Conservation (phyloP, 805 yeast species). For the Schwanniomyces pseudopolymorphus region DNA sequence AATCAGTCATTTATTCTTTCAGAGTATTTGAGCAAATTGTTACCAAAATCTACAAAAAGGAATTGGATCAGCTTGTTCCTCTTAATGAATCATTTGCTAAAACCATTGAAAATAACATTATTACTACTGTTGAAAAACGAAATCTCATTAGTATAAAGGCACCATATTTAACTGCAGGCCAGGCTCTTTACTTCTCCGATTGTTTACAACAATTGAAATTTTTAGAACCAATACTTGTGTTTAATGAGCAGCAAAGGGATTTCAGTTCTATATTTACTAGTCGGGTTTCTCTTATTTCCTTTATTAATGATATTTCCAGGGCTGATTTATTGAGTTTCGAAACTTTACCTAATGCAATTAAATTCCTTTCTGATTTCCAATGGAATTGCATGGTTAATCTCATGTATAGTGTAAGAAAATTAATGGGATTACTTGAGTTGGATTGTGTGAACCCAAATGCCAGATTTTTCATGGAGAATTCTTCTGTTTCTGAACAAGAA, state of each 20-base stretch:
- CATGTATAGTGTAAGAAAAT: slow-evolving; percentile 25
- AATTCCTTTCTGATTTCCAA: slow-evolving; percentile 15
- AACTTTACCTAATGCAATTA: slow-evolving; percentile 13
- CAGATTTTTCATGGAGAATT: slow-evolving; percentile 4
- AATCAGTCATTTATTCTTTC: slow-evolving; percentile 11
- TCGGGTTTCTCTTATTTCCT: slow-evolving; percentile 4
- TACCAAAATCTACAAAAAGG: slow-evolving; percentile 10
- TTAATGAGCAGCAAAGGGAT: slow-evolving; percentile 17
- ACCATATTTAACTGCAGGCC: slow-evolving; percentile 28
- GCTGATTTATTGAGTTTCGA: slow-evolving; percentile 20
- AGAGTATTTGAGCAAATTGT: slow-evolving; percentile 10
- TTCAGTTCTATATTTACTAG: not conserved
- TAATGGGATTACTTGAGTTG: slow-evolving; percentile 37
- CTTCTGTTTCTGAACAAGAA: not conserved
- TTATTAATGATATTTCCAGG: slow-evolving; percentile 18
- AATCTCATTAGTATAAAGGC: slow-evolving; percentile 33
- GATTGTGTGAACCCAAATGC: not conserved
- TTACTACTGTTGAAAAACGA: slow-evolving; percentile 10
- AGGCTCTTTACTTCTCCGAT: slow-evolving; percentile 26
- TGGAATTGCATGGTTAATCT: slow-evolving; percentile 30
- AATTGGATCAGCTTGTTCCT: slow-evolving; percentile 3
- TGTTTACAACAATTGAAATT: slow-evolving; percentile 15
- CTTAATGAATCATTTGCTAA: slow-evolving; percentile 4
- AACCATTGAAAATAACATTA: slow-evolving; percentile 4
- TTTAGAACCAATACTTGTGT: slow-evolving; percentile 33